Evolutionary conservation across 2,329 filamentous ascomycete species (phyloP), one percentile per base, ranked within the genome.

Genomic region (Aureobasidium sp.): DNA sequence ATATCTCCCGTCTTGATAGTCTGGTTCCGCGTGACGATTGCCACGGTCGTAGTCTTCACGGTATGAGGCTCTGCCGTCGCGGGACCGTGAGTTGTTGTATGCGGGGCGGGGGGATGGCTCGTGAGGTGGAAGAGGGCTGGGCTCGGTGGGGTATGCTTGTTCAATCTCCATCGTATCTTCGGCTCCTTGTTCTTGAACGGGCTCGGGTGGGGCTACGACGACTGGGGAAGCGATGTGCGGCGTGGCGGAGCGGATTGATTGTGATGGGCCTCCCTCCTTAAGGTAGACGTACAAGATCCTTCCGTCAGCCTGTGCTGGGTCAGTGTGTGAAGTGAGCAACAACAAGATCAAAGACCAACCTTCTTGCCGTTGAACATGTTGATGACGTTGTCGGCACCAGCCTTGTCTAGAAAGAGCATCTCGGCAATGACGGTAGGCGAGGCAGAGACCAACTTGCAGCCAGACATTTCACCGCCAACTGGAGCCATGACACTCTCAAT

Each of bases 401-500:
- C 84, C 66, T 82, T 84, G 61, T 84, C 85, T 64, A 84, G 80
- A 69, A 93, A 91, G 4, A 86, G 79, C 69, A 94, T 84, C 74
- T 94, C 89, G 23, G 87, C 87, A 68, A 91, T 85, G 55, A 94
- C 84, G 4, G 87, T 85, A 0, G 90, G 89, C 29, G 77, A 75
- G 4, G 84, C 79, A 69, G 86, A 84, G 60, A 90, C 74, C 40
- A 94, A 75, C 37, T 79, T 81, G 74, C 89, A 93, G 67, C 81
- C 83, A 25, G 81, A 69, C 67, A 90, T 80, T 63, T 85, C 78
- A 33, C 81, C 81, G 40, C 87, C 88, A n/a, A 89, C 76, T 0
- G 84, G 84, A n/a, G 80, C 82, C 84, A 94, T 85, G 60, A 89
- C 89, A 67, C 86, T 88, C 76, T 91, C 88, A 62, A 94, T 90